These are phyloP conservation scores for Claviceps spartinae DNA, from an alignment of 2,329 filamentous ascomycete species.

Conservation along the genomic window DNA sequence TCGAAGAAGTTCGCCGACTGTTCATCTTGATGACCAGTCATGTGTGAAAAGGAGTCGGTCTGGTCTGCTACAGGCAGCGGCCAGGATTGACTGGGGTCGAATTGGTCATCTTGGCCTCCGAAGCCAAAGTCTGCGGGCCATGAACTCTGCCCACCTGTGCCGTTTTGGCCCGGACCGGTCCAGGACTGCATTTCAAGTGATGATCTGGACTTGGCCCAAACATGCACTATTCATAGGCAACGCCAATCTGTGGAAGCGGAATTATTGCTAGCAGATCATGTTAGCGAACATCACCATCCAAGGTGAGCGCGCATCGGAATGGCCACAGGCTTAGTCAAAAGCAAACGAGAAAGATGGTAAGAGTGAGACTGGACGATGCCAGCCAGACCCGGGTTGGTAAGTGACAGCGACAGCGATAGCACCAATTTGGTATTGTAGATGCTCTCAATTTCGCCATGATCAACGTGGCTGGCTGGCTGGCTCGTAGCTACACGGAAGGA, in stretches of 20 bases:
- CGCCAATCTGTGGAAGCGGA: slow-evolving; percentile 2
- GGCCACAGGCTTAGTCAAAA: not conserved
- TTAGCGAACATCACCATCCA: slow-evolving; percentile 16
- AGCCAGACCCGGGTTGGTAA: not conserved
- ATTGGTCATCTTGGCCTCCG: slow-evolving; percentile 21
- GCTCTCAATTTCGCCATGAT: not conserved
- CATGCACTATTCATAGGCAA: slow-evolving; percentile 10
- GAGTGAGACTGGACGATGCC: slow-evolving; percentile 6
- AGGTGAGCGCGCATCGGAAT: slow-evolving; percentile 6
- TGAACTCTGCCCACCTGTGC: slow-evolving; percentile 20
- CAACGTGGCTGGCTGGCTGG: slow-evolving; percentile 1
- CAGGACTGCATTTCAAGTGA: slow-evolving; percentile 27
- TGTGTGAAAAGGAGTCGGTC: slow-evolving; percentile 18
- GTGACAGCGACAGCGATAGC: not conserved
- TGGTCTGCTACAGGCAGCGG: slow-evolving; percentile 22
- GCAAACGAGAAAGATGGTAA: slow-evolving; percentile 7
- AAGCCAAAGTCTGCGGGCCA: slow-evolving; percentile 24
- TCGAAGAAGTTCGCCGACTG: slow-evolving; percentile 22
- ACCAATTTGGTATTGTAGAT: not conserved
- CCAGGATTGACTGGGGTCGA: slow-evolving; percentile 26
- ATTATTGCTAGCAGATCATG: slow-evolving; percentile 17
- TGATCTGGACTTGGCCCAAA: slow-evolving; percentile 11
- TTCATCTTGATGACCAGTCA: slow-evolving; percentile 16
- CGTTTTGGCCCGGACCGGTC: slow-evolving; percentile 23
- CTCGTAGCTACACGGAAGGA: not conserved